These are phyloP conservation scores for Vitis labrusca DNA, from an alignment of 164 flowering plant genomes.

Conservation along the genomic window DNA sequence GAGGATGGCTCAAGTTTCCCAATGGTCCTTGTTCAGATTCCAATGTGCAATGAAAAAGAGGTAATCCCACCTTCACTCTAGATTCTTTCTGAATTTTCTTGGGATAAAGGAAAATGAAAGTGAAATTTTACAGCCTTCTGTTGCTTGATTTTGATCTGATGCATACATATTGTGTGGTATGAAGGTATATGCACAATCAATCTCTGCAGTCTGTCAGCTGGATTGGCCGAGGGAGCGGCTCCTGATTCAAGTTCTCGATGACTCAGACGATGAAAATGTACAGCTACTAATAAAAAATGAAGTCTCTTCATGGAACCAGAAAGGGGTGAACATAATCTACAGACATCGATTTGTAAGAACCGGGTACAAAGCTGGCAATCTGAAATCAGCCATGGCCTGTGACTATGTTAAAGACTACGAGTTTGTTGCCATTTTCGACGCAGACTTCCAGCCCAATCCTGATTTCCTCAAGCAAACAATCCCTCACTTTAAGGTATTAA, in stretches of 20 bases:
- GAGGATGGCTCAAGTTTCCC: slow-evolving; percentile 56
- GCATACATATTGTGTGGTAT: not conserved
- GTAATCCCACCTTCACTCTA: slow-evolving; percentile 20
- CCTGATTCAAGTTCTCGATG: slow-evolving; percentile 71
- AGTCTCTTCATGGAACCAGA: slow-evolving; percentile 54
- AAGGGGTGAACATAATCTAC: slow-evolving; percentile 72
- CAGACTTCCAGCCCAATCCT: slow-evolving; percentile 73
- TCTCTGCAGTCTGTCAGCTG: slow-evolving; percentile 61
- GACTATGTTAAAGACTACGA: slow-evolving; percentile 75
- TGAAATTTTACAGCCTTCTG: not conserved
- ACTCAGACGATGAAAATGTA: slow-evolving; percentile 54
- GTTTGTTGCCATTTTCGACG: slow-evolving; percentile 72
- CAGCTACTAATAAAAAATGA: slow-evolving; percentile 56
- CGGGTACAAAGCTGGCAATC: slow-evolving; percentile 88
- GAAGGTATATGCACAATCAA: slow-evolving; percentile 71
- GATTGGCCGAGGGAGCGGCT: slow-evolving; percentile 82
- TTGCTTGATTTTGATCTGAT: not conserved
- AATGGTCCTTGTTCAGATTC: slow-evolving; percentile 80
- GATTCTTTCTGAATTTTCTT: too few relatives aligned
- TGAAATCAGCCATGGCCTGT: slow-evolving; percentile 77
- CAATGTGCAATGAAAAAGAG: slow-evolving; percentile 83
- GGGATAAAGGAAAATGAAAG: not conserved
- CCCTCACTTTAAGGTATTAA: slow-evolving; percentile 73
- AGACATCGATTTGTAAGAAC: slow-evolving; percentile 61
- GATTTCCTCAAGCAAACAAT: slow-evolving; percentile 69